phyloP scores from a whole-genome alignment of 306 rosid species.

The Quercus cerris region DNA sequence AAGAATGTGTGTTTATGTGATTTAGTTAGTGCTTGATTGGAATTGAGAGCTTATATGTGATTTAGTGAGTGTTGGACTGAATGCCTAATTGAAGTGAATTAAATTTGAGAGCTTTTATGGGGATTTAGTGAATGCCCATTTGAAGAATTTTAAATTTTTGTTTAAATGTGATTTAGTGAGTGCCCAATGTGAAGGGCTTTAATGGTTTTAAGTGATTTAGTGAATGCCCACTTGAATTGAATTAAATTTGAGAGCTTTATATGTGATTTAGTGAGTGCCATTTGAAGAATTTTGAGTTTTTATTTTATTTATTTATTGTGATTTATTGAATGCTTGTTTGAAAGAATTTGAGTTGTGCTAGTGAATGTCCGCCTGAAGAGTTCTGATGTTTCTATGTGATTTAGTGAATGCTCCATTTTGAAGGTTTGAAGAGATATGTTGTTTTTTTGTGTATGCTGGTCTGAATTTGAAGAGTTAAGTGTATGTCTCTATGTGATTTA shows the following conservation, averaged over 20 bases:
- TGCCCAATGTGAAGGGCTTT: background rate
- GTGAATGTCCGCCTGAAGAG: background rate
- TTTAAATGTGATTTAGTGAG: background rate
- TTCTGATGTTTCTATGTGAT: background rate
- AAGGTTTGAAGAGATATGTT: too few species aligned
- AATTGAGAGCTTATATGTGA: background rate
- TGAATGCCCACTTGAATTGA: background rate
- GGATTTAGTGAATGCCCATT: too few species aligned
- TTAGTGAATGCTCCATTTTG: background rate
- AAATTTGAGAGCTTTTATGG: too few species aligned
- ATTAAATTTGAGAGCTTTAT: background rate
- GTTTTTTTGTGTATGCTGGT: too few species aligned
- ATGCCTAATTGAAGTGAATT: background rate
- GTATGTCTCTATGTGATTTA: background rate
- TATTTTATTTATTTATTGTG: background rate
- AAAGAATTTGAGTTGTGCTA: background rate
- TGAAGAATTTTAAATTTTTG: too few species aligned
- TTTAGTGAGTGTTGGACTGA: background rate
- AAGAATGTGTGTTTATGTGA: background rate
- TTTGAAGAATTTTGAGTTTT: background rate
- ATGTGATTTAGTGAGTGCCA: background rate
- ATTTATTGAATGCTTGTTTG: background rate
- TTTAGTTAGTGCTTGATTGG: background rate
- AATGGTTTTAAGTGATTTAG: background rate
- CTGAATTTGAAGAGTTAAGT: background rate